Base-by-base conservation (phyloP, 1,284 basidiomycete species). In the Malassezia psittaci region DNA sequence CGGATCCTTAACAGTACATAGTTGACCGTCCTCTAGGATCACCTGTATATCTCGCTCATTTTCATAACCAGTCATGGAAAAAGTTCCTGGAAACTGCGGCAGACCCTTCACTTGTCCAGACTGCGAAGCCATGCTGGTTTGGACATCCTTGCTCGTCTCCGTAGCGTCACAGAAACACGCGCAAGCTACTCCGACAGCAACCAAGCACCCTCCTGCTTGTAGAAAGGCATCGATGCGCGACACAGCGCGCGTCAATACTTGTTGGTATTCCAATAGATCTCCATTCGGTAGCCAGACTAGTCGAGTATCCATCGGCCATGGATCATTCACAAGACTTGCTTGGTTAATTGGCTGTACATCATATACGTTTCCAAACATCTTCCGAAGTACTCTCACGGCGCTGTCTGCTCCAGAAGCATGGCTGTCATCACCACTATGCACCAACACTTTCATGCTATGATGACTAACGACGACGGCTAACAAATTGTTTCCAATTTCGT, bases 381-480 rank as follows among this genome's bases (percentile, higher is more conserved):
- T 19, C 5, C 39, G 6, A 9, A 54, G 29, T 21, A 19, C 9
- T n/a, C 36, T 39, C 32, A 40, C 16, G 35, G 38, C 29, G 11
- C 29, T 18, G 19, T 18, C 24, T 24, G 33, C 24, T 10, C 38
- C 41, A n/a, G 19, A n/a, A 40, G 11, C 18, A 13, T 37, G 16
- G 15, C 13, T 36, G 37, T 32, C 45, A 11, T 12, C 44, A 13
- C 39, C 50, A 13, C n/a, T 10, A n/a, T 44, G 48, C 39, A 57
- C 55, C 3, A 57, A 40, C 19, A 57, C 40, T 11, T 48, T 48
- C 55, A 57, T 57, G 48, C 29, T 40, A 24, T 37, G 48, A 24
- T 50, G 48, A 50, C 48, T 50, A 50, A 50, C 36, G 12, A 13
- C 47, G 36, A 10, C 19, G 29, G 15, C 47, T 15, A 29, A 33